Conservation (phyloP, 2,329 filamentous ascomycete species). For the Metarhizium album region DNA sequence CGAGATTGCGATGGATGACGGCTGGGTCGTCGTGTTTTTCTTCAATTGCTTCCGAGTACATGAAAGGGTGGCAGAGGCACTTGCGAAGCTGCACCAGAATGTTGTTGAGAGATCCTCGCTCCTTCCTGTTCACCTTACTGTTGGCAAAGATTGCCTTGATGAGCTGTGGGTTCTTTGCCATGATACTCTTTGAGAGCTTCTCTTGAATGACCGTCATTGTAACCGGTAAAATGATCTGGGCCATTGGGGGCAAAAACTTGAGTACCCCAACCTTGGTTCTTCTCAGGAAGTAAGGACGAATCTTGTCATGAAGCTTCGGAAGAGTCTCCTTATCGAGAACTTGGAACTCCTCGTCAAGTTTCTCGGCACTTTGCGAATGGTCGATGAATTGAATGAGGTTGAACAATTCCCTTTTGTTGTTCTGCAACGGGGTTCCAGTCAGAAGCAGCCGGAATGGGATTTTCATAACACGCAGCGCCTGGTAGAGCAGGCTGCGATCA, state of each 20-base stretch:
- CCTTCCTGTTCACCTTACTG: constrained; percentile 52
- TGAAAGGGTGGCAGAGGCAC: constrained; percentile 89
- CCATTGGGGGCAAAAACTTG: constrained; percentile 84
- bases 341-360: constrained; percentile 63
- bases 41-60: constrained; percentile 85
- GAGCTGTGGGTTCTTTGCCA: constrained; percentile 80
- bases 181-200: constrained; percentile 86
- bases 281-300: constrained; percentile 58
- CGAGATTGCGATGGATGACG: constrained; percentile 65
- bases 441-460: constrained; percentile 78
- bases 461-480: constrained; percentile 58
- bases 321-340: constrained; percentile 79
- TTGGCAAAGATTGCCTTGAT: constrained; percentile 78
- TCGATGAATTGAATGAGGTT: constrained; percentile 96
- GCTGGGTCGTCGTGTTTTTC: constrained; percentile 56
- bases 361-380: constrained; percentile 53
- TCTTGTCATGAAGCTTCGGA: constrained; percentile 67
- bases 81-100: constrained; percentile 93
- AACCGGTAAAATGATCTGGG: constrained; percentile 91
- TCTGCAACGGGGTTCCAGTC: constrained; percentile 88
- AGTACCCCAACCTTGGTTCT: constrained; percentile 86
- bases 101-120: constrained; percentile 78
- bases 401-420: constrained; percentile 90
- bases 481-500: constrained; percentile 74
- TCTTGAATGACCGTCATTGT: constrained; percentile 92